Evolutionary conservation across 306 rosid genomes (phyloP).

Genomic region (Betula pendula): DNA sequence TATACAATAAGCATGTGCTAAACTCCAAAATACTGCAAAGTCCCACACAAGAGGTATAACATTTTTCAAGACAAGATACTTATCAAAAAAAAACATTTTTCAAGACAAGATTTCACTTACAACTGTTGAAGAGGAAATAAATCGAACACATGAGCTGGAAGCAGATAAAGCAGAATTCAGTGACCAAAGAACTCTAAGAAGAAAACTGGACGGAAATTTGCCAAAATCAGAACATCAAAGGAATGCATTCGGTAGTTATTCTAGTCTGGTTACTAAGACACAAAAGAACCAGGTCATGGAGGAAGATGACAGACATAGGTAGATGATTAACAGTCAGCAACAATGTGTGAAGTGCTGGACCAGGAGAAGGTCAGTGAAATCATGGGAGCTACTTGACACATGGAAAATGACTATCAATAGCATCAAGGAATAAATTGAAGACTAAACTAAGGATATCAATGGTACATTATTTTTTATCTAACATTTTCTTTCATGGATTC

Average conservation of each 20-base stretch:
- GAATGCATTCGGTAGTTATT: neutral
- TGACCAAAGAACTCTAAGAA: constrained; percentile 2
- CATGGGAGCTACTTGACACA: neutral
- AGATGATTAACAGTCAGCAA: neutral
- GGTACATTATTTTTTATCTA: neutral
- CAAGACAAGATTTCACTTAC: neutral
- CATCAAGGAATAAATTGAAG: neutral
- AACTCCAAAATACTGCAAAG: constrained; percentile 1
- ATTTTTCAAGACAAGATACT: neutral
- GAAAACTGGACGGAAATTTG: constrained; percentile 5
- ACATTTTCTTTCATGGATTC: neutral
- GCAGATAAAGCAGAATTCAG: neutral
- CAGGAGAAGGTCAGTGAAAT: neutral
- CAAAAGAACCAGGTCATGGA: constrained; percentile 7
- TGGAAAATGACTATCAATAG: neutral
- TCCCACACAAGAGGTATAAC: neutral
- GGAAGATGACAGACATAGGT: neutral
- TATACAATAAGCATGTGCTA: neutral
- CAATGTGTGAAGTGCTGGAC: neutral
- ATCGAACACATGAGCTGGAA: neutral
- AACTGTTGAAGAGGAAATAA: neutral
- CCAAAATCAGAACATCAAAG: neutral
- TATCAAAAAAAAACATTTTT: too few species aligned
- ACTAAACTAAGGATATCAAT: neutral
- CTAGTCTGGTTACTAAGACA: neutral